Base-by-base conservation (phyloP, 768 basidiomycete species). In the Leccinum subtestaceum region DNA sequence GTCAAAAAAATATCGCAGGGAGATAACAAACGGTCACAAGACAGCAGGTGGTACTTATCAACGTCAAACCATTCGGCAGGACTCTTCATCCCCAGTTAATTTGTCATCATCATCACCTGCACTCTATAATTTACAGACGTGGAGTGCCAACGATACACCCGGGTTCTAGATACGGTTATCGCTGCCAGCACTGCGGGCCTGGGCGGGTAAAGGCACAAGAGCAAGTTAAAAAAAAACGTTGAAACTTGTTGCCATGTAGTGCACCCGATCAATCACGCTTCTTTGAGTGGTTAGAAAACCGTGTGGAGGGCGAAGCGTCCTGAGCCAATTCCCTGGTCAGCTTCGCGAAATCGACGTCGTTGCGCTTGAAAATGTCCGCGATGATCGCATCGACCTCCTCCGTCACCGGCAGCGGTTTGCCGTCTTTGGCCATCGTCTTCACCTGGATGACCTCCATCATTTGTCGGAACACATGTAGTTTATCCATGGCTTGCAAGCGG, bases 371-470 rank as follows among this genome's bases (percentile, higher is more conserved):
- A 32, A 72, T 71, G 48, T 71, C 71, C 23, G 73, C 69, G 29
- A 72, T 61, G 45, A 74, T 71, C 21, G 58, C 57, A 56, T 72
- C 69, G 5, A 69, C 72, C 23, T 72, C 71, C n/a, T 67, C 71
- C 0, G 71, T 65, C 21, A 74, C 64, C 23, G 67, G 61, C 3
- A 71, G 47, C 1, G 65, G 57, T 46, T 23, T 48, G 27, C 71
- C 69, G 4, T 66, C 65, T 40, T 61, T 62, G 1, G 71, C 51
- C 51, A 74, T 21, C 5, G 72, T 72, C 36, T 74, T 72, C 43
- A 66, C 61, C 56, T 70, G 72, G 4, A 72, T 66, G 34, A 71
- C 72, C 43, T 72, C 72, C 64, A 74, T 73, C 64, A 72, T 65
- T 50, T 72, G 73, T 19, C 58, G 27, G 53, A 72, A 72, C 23